Base-by-base conservation (phyloP, 768 basidiomycete genomes). In the Vararia minispora region DNA sequence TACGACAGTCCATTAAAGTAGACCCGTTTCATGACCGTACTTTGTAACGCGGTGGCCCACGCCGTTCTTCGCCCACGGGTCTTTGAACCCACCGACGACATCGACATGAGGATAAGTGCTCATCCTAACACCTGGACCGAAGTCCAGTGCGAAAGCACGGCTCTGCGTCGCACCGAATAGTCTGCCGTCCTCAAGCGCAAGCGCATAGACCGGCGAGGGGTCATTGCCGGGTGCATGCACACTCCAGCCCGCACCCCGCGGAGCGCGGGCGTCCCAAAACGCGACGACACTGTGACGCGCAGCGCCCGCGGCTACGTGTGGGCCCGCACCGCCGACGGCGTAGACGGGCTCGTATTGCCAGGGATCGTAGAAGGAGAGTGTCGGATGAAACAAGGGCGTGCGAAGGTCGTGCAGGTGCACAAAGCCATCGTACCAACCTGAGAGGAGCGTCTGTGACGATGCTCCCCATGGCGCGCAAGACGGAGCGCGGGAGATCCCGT, bases 181-280 rank as follows among this genome's bases (percentile, higher is more conserved):
- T 28, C 87, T 74, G 12, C 82, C 79, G 44, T 82, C 78, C 55
- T 90, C 87, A 16, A 87, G 60, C 24, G 77, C 54, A 33, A 89
- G 54, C 5, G 72, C 68, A 54, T 88, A 90, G 2, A 89, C 81
- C 0, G 87, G 86, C 1, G 81, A 85, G 1, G 67, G 59, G 50
- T 87, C 83, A 50, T 84, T 84, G 4, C 79, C 78, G 1, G 87
- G 86, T 2, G 79, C 79, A 52, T 87, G 74, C 5, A 86, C 75
- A 48, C 79, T 84, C 78, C 81, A 86, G 3, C 87, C 85, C 6
- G 43, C 46, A 20, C 35, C 50, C 3, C 51, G 57, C 0, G 80
- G 69, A 14, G 61, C 65, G 7, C 86, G 75, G 22, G 85, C 65
- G 52, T 90, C 87, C 81, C 84, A 90, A 46, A 89, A 76, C 3